phyloP scores from a whole-genome alignment of 2,329 filamentous ascomycete species.

The Hymenoscyphus repandus region DNA sequence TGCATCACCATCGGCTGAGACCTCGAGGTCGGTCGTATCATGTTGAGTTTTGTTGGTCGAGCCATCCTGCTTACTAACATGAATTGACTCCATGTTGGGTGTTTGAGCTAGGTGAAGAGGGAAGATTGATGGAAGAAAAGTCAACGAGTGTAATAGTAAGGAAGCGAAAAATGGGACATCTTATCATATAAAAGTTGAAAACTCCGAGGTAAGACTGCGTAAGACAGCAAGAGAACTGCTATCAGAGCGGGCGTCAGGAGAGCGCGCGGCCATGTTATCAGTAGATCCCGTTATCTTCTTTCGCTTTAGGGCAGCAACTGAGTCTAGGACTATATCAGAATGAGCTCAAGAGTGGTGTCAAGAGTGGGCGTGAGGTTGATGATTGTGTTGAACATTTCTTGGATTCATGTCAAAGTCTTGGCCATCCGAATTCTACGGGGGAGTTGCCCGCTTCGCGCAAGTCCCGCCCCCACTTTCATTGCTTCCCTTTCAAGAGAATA shows the following conservation, averaged over 20 bases:
- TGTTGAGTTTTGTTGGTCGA: slow-evolving; percentile 1
- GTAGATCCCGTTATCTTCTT: too few species aligned
- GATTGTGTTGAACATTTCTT: not conserved
- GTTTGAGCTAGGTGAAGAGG: not conserved
- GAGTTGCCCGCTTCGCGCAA: not conserved
- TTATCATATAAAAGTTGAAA: too few species aligned
- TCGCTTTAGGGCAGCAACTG: too few species aligned
- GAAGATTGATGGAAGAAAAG: too few species aligned
- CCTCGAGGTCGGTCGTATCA: slow-evolving; percentile 5
- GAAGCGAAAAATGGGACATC: too few species aligned
- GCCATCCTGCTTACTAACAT: not conserved
- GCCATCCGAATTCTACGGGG: not conserved
- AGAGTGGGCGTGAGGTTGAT: not conserved
- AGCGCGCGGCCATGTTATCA: too few species aligned
- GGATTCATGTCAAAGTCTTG: not conserved
- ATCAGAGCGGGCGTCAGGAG: too few species aligned
- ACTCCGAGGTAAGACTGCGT: too few species aligned
- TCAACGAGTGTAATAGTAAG: too few species aligned
- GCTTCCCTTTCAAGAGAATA: not conserved
- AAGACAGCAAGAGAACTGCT: too few species aligned
- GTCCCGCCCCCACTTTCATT: not conserved
- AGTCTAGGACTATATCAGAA: too few species aligned
- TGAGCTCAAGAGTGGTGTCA: too few species aligned
- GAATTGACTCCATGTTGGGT: not conserved
- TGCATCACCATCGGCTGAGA: not conserved